These are phyloP conservation scores for Exophiala sp. DNA, from an alignment of 2,329 filamentous ascomycete species.

Conservation along the genomic window DNA sequence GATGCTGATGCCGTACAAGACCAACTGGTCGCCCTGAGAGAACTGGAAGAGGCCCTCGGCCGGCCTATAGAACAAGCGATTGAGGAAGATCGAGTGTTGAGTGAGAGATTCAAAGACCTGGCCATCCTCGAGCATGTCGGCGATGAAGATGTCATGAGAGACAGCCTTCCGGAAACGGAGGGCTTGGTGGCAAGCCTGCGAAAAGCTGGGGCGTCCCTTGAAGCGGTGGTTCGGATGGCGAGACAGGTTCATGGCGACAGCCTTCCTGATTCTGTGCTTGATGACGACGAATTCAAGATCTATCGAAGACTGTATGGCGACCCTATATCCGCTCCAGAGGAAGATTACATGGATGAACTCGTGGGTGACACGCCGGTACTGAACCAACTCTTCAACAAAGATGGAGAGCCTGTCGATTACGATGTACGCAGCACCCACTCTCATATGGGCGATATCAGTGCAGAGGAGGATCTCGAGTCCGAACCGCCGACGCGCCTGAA, in stretches of 20 bases:
- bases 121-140: not conserved
- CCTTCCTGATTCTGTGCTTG: conserved; percentile 65
- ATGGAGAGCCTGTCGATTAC: conserved; percentile 36
- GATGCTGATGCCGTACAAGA: conserved; percentile 2
- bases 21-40: conserved; percentile 16
- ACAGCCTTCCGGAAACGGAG: conserved; percentile 4
- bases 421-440: not conserved
- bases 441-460: conserved; percentile 1
- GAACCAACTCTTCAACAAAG: conserved; percentile 35
- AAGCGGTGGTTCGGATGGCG: conserved; percentile 62
- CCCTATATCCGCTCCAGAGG: conserved; percentile 44
- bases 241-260: conserved; percentile 70
- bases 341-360: conserved; percentile 28
- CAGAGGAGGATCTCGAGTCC: not conserved
- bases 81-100: conserved; percentile 13
- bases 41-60: conserved; percentile 20
- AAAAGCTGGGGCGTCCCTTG: conserved; percentile 41
- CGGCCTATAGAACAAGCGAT: conserved; percentile 22
- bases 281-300: conserved; percentile 62
- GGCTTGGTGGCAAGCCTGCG: conserved; percentile 15
- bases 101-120: not conserved
- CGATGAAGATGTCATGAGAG: not conserved
- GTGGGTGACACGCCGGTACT: conserved; percentile 32
- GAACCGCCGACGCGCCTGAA: conserved; percentile 3
- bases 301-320: conserved; percentile 78